Conservation (phyloP, 2,329 filamentous ascomycete genomes). For the Clonostachys sp. region DNA sequence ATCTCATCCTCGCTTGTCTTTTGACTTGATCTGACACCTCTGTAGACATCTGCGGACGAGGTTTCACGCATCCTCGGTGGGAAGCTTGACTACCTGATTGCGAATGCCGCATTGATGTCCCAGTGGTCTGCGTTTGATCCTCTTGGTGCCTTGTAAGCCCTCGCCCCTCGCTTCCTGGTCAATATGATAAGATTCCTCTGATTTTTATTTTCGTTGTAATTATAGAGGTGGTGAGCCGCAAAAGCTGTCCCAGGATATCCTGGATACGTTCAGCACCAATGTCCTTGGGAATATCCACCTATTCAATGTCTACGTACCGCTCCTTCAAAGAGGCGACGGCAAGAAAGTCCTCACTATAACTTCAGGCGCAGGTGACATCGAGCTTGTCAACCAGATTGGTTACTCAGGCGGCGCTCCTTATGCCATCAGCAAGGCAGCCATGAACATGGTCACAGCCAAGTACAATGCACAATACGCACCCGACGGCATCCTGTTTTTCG, state of each 20-base stretch:
- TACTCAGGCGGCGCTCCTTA: slow-evolving; percentile 32
- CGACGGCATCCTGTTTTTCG: slow-evolving; percentile 44
- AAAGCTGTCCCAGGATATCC: slow-evolving; percentile 1
- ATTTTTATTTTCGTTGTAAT: neutral
- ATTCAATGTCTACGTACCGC: slow-evolving; percentile 44
- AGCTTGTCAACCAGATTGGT: slow-evolving; percentile 27
- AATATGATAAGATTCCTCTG: neutral
- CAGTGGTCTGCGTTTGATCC: neutral
- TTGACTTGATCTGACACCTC: neutral
- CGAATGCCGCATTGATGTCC: slow-evolving; percentile 49
- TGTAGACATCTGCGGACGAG: neutral
- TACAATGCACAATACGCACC: slow-evolving; percentile 38
- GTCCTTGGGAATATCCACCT: slow-evolving; percentile 44
- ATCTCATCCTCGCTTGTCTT: neutral
- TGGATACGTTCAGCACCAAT: slow-evolving; percentile 33
- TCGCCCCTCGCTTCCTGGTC: neutral
- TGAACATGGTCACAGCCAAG: slow-evolving; percentile 44
- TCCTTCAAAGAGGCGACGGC: slow-evolving; percentile 36
- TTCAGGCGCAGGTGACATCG: slow-evolving; percentile 37
- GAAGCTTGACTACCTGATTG: slow-evolving; percentile 57
- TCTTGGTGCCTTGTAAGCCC: slow-evolving; percentile 2
- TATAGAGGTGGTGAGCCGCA: neutral
- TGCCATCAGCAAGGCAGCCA: slow-evolving; percentile 40
- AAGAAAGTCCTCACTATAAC: slow-evolving; percentile 50
- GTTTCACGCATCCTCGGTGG: slow-evolving; percentile 19